Base-by-base conservation (phyloP, 108 stramenopile genomes). In the Cyclostephanos invisitatus region DNA sequence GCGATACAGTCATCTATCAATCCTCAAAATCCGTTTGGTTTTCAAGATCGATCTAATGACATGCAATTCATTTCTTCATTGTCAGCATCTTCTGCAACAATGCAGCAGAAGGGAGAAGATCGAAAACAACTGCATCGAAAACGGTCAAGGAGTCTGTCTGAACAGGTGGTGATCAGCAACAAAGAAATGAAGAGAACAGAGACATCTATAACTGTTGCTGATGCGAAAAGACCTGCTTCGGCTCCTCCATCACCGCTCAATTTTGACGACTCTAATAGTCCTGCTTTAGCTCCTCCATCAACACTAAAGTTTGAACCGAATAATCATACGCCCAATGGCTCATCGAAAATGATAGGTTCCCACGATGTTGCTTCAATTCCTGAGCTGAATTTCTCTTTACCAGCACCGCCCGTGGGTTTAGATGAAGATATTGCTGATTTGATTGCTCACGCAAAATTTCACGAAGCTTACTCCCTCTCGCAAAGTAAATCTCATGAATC, bases 21-120 rank as follows among this genome's bases (percentile, higher is more conserved):
- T 61, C 37, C 58, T 63, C 70, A 78, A 66, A 71, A 71, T 59
- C 77, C 62, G 38, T 78, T 57, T 71, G 69, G 38, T 54, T 62
- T 48, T 28, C 66, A 67, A 38, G 50, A 18, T 67, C 66, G 24
- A 27, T 55, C 62, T 51, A 72, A 72, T 64, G 44, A 24, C 44
- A 49, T 63, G 17, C 28, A 51, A 24, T 62, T 51, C 17, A 53
- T 50, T 47, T 61, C 50, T 50, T 55, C 53, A 27, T 62, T 62
- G 29, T 22, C 51, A 64, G 62, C 40, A 21, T 63, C 48, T 61
- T n/a, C 17, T 5, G 17, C 25, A 28, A 15, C 17, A 21, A 29
- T 56, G 54, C 37, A 21, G 36, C 28, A 17, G 49, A 11, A 54
- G 20, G 36, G 3, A 24, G 29, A 3, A 3, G 40, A 28, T 53